These are phyloP conservation scores for Tillandsia leiboldiana DNA, from an alignment of 176 grass and related monocot species.

Conservation along the genomic window DNA sequence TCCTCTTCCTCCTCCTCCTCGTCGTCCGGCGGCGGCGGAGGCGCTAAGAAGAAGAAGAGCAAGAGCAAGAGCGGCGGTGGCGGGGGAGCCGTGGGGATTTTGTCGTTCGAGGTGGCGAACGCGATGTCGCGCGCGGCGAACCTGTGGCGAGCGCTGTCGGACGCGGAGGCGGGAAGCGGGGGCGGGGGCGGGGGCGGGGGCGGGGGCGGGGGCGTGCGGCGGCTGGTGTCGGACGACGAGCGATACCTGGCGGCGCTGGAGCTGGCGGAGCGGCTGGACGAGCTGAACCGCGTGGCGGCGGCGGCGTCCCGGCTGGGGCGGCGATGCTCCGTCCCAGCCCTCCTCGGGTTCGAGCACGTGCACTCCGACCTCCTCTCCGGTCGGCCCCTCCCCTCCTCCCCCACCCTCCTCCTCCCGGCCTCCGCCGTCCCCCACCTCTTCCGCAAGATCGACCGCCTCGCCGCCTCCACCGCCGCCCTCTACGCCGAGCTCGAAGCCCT, in stretches of 20 bases:
- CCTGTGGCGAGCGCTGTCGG: slow-evolving; percentile 77
- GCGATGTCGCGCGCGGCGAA: slow-evolving; percentile 68
- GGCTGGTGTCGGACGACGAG: slow-evolving; percentile 67
- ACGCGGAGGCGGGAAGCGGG: slow-evolving; percentile 33
- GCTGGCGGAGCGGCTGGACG: slow-evolving; percentile 84
- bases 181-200: slow-evolving; percentile 38
- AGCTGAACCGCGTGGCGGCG: slow-evolving; percentile 69
- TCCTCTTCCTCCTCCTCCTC: slow-evolving; percentile 26
- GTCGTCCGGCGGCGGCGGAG: neutral
- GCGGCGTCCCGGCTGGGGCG: slow-evolving; percentile 67
- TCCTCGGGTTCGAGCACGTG: slow-evolving; percentile 81
- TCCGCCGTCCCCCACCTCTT: slow-evolving; percentile 48
- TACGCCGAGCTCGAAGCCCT: slow-evolving; percentile 69
- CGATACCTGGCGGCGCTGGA: slow-evolving; percentile 60
- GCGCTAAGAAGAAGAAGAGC: slow-evolving; percentile 33
- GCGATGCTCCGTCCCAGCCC: slow-evolving; percentile 49
- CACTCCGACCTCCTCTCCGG: slow-evolving; percentile 82
- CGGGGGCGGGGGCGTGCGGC: slow-evolving; percentile 49
- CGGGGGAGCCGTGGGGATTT: slow-evolving; percentile 53
- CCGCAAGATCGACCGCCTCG: slow-evolving; percentile 80
- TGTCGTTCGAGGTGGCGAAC: slow-evolving; percentile 87
- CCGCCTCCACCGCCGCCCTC: slow-evolving; percentile 57
- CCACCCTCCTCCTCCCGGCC: slow-evolving; percentile 28
- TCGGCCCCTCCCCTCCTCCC: slow-evolving; percentile 24
- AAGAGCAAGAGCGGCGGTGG: neutral